Evolutionary conservation across 208 protist species (phyloP), one percentile per base, ranked within the genome.

Genomic region (Leishmania turanica): DNA sequence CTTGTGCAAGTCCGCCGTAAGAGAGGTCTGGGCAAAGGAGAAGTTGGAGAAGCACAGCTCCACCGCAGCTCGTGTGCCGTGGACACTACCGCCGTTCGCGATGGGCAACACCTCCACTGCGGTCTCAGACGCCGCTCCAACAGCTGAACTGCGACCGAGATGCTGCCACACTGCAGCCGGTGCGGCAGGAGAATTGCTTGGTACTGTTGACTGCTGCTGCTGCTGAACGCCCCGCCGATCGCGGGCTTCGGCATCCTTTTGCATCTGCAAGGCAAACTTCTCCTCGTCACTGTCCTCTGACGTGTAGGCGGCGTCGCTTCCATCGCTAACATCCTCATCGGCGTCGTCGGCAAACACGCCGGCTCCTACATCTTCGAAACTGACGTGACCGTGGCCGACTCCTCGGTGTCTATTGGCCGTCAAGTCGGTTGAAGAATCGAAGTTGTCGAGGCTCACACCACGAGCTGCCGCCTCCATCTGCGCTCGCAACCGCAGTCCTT

Each of bases 1-100:
- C 81, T 94, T 89, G 17, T 88, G 83, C 80, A 97, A 82, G 65
- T 93, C 88, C 2, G 81, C 77, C 13, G 90, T 96, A 37, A 84
- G 69, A 13, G 77, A 42, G 11, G 91, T 94, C 42, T 87, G 89
- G 21, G 88, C 90, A 85, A 97, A 97, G 47, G 91, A 84, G 70
- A 97, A 89, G 53, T 88, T 83, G 24, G 80, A 90, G 56, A 96
- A 90, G 53, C 89, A 84, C 31, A 97, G 81, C 66, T 94, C 91
- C 31, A 97, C 91, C 27, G 82, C 31, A 31, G 84, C 80, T 53
- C 77, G 40, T 7, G 60, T 60, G 40, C 64, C 47, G 19, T 24
- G 69, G 54, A 62, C 45, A 19, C 47, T 45, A 31, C 27, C 31
- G 68, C 7, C 24, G 17, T 27, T 68, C 5, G 51, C 42, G 11